A percentile compares a stretch with the other conserved stretches of the same genome.
Evolutionary conservation across 2,329 filamentous ascomycete species (phyloP).

Genomic region (Aspergillus ibericus): DNA sequence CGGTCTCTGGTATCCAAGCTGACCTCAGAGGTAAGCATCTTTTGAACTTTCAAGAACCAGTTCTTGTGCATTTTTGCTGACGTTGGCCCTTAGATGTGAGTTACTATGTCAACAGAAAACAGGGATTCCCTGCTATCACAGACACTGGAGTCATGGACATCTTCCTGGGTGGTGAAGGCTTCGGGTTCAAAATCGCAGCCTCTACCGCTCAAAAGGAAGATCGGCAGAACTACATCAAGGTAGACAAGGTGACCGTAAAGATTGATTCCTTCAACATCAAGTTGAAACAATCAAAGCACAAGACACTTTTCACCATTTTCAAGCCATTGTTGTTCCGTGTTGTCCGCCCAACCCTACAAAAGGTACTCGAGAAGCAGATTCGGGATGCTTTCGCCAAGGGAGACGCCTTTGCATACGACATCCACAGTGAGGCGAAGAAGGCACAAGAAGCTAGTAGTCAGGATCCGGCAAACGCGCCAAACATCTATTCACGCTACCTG

Average conservation of each 20-base stretch:
- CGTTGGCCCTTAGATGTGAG: slow-evolving; percentile 63
- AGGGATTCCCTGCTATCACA: slow-evolving; percentile 83
- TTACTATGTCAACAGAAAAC: slow-evolving; percentile 93
- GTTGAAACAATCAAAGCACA: slow-evolving; percentile 92
- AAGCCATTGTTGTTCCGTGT: slow-evolving; percentile 85
- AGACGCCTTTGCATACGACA: slow-evolving; percentile 69
- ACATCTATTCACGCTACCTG: slow-evolving; percentile 84
- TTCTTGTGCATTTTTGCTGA: slow-evolving; percentile 7
- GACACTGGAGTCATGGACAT: slow-evolving; percentile 89
- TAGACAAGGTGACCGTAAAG: slow-evolving; percentile 82
- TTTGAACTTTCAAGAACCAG: background rate
- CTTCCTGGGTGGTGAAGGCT: slow-evolving; percentile 79
- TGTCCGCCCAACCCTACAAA: slow-evolving; percentile 79
- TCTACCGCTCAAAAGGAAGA: slow-evolving; percentile 77
- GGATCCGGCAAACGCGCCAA: slow-evolving; percentile 71
- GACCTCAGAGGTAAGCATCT: slow-evolving; percentile 61
- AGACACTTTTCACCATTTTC: slow-evolving; percentile 79
- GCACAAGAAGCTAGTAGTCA: slow-evolving; percentile 65
- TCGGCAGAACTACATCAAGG: slow-evolving; percentile 84
- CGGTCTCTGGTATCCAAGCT: slow-evolving; percentile 87
- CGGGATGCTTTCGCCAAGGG: slow-evolving; percentile 75
- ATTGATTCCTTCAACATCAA: slow-evolving; percentile 83
- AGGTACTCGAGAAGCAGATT: slow-evolving; percentile 85
- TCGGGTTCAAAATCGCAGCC: slow-evolving; percentile 88
- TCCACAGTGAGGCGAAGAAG: slow-evolving; percentile 80